These are phyloP conservation scores for Skeletonema marinoi DNA, from an alignment of 108 stramenopile species.

Conservation along the genomic window DNA sequence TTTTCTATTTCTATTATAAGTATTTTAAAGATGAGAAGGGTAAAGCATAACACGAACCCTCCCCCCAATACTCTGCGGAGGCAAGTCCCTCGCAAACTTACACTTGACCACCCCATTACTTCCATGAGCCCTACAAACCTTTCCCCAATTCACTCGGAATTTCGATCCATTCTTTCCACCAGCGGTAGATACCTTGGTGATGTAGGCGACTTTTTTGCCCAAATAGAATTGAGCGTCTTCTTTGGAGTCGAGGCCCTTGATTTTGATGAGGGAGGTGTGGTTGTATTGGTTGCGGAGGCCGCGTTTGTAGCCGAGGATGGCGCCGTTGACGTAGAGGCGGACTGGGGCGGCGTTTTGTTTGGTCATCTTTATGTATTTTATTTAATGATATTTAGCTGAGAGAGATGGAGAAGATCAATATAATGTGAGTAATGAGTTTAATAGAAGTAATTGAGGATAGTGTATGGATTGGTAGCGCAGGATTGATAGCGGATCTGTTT, in stretches of 20 bases:
- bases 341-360: constrained; percentile 65
- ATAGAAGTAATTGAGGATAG: background rate
- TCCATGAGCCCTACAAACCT: constrained; percentile 95
- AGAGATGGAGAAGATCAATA: background rate
- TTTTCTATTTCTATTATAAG: background rate
- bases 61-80: constrained; percentile 92
- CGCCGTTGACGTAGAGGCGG: constrained; percentile 96
- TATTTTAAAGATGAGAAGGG: constrained; percentile 66
- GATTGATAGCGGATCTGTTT: background rate
- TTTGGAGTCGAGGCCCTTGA: constrained; percentile 94
- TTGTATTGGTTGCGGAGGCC: constrained; percentile 97
- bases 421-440: background rate
- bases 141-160: constrained; percentile 99
- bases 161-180: constrained; percentile 86
- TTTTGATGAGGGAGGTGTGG: constrained; percentile 97
- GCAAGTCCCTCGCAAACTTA: constrained; percentile 96
- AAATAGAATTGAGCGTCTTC: constrained; percentile 95
- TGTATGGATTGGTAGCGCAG: background rate
- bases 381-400: background rate
- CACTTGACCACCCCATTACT: constrained; percentile 97
- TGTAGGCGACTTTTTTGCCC: constrained; percentile 98
- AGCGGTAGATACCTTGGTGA: constrained; percentile 88
- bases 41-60: constrained; percentile 92
- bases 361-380: constrained; percentile 22
- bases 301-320: constrained; percentile 98